Percentiles rank a stretch among this genome's conserved stretches.
phyloP scores from a whole-genome alignment of 164 flowering plant genomes.

The Umbilicus rupestris region DNA sequence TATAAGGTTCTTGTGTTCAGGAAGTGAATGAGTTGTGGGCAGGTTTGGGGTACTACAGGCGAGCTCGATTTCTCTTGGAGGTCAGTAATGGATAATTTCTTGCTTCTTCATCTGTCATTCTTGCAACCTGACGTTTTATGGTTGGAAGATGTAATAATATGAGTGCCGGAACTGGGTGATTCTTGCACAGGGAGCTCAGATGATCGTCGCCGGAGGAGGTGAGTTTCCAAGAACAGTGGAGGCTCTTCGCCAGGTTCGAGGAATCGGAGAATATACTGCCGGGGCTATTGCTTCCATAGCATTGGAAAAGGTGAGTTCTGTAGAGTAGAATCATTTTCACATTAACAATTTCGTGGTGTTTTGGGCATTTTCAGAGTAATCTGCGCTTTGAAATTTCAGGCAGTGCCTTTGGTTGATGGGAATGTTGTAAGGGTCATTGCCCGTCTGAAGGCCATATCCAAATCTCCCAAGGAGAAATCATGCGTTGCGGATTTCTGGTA shows the following conservation, averaged over 20 bases:
- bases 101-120: no score
- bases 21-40: slow-evolving; percentile 99
- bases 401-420: slow-evolving; percentile 93
- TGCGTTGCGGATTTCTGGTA: slow-evolving; percentile 69
- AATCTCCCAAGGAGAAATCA: slow-evolving; percentile 60
- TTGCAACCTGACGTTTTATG: neutral
- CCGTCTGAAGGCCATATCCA: slow-evolving; percentile 70
- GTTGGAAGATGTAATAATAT: neutral
- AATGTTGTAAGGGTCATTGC: slow-evolving; percentile 83
- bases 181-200: slow-evolving; percentile 67
- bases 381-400: slow-evolving; percentile 28
- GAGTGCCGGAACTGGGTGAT: neutral
- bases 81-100: slow-evolving; percentile 19
- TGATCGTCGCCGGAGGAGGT: slow-evolving; percentile 50
- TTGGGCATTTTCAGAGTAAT: neutral
- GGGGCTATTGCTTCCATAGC: slow-evolving; percentile 97
- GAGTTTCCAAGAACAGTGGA: slow-evolving; percentile 60
- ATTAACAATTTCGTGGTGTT: neutral
- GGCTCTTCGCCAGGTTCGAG: slow-evolving; percentile 50
- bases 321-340: neutral
- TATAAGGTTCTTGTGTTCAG: no score
- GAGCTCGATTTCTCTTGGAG: slow-evolving; percentile 87
- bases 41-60: slow-evolving; percentile 89
- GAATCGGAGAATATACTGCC: slow-evolving; percentile 91
- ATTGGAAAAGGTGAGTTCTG: slow-evolving; percentile 47